A percentile compares a stretch with the other conserved stretches of the same genome.
phyloP scores from a whole-genome alignment of 345 rosid genomes.

The Aegle marmelos region DNA sequence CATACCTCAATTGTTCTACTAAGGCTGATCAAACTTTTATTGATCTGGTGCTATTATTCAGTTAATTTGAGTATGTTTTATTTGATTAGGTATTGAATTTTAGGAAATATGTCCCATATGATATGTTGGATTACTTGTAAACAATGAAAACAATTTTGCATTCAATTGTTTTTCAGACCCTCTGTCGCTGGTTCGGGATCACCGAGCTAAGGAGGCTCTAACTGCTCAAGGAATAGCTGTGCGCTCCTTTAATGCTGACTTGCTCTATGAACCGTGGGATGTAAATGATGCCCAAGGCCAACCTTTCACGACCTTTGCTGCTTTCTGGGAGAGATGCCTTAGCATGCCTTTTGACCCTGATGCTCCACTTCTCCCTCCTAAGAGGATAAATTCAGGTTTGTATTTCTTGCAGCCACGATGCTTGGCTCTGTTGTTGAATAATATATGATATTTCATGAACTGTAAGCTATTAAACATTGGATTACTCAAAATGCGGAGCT shows the following conservation, averaged over 20 bases:
- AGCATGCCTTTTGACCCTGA: constrained; percentile 98
- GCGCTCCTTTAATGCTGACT: constrained; percentile 83
- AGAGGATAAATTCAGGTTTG: constrained; percentile 84
- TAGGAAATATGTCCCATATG: neutral
- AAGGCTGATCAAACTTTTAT: neutral
- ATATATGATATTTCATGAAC: neutral
- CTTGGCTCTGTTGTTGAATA: neutral
- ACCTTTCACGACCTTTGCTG: constrained; percentile 71
- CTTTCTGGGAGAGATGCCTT: constrained; percentile 94
- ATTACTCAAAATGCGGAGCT: neutral
- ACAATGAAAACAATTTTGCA: neutral
- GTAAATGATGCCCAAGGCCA: constrained; percentile 75
- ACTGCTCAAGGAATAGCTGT: constrained; percentile 72
- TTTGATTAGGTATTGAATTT: neutral
- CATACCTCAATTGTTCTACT: neutral
- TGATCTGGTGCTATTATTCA: neutral
- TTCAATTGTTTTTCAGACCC: constrained; percentile 65
- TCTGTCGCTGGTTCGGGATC: constrained; percentile 89
- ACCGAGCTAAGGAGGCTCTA: constrained; percentile 76
- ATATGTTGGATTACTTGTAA: neutral
- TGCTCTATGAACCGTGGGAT: constrained; percentile 99
- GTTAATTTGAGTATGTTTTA: neutral
- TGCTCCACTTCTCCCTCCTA: constrained; percentile 96
- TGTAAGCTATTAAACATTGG: neutral
- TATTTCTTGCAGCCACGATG: neutral